Evolutionary conservation across 2,329 filamentous ascomycete species (phyloP), one percentile per base, ranked within the genome.

Genomic region (Curvularia sp.): DNA sequence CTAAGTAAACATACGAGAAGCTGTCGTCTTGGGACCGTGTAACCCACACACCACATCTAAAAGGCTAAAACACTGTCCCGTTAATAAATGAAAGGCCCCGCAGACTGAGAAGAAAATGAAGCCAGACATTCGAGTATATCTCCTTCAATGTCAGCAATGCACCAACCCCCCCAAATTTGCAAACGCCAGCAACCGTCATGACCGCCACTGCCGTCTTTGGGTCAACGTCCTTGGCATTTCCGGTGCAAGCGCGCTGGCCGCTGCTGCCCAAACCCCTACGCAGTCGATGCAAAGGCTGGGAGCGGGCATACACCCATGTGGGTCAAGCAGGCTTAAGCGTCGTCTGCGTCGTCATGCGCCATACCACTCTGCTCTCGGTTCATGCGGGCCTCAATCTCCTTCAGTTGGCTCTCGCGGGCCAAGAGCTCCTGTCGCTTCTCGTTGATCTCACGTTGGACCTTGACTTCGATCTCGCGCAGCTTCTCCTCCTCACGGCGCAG

Each of bases 371-470:
- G 85, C 82, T 96, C 92, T 78, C 93, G 89, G 77, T 93, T 89
- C 94, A 98, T 97, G 76, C 94, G 90, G 64, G 93, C 94, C 82
- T 98, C 94, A 77, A 99, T 97, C 85, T 99, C 95, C 81, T 95
- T 94, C 72, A 99, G 88, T 83, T 99, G 95, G 75, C 93, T 97
- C 84, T 99, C 95, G 80, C 95, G 93, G 66, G 95, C 95, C 81
- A 99, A 79, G 63, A 99, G 86, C 82, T 99, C 95, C 83, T 99
- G 95, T 83, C 95, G 89, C 88, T 99, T 99, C 87, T 98, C 95
- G 83, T 97, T 97, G 84, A 99, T 99, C 82, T 99, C 95, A 77
- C 95, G 92, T 84, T 99, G 95, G 64, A 99, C 95, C 89, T 99
- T 99, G 84, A 97, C 85, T 79, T 99, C 95, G 78, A 99, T 98